These are phyloP conservation scores for Cercospora zeina DNA, from an alignment of 2,329 filamentous ascomycete genomes.

Conservation along the genomic window DNA sequence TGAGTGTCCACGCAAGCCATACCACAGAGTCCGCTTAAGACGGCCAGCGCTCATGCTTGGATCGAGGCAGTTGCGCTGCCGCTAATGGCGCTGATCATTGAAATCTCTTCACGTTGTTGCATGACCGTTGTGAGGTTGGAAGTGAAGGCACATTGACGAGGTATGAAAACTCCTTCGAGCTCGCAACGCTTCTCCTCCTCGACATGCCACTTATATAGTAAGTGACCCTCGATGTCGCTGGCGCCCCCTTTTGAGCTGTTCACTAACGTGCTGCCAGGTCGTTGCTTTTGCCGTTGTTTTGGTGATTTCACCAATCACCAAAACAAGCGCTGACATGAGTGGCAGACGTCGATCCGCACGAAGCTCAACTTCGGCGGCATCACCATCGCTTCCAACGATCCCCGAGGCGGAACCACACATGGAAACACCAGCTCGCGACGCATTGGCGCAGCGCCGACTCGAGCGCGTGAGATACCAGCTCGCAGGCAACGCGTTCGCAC, in stretches of 20 bases:
- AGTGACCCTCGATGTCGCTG: neutral
- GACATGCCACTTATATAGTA: conserved; percentile 14
- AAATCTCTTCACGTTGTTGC: neutral
- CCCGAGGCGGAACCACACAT: neutral
- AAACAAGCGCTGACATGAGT: conserved; percentile 21
- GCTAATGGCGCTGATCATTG: neutral
- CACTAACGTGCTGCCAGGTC: conserved; percentile 9
- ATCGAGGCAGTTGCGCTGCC: neutral
- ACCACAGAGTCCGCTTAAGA: neutral
- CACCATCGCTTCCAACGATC: conserved; percentile 10
- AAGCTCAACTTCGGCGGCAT: conserved; percentile 5
- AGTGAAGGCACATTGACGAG: neutral
- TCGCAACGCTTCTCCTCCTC: neutral
- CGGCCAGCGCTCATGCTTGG: neutral
- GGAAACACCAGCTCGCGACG: conserved; percentile 33
- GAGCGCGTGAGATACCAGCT: conserved; percentile 32
- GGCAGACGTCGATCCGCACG: conserved; percentile 13
- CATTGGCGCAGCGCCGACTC: conserved; percentile 34
- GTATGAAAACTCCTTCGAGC: conserved; percentile 5
- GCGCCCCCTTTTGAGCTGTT: neutral
- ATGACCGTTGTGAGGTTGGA: neutral
- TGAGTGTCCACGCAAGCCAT: neutral
- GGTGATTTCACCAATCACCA: conserved; percentile 6
- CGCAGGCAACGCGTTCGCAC: conserved; percentile 41
- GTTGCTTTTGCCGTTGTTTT: conserved; percentile 12